A percentile compares a stretch with the other conserved stretches of the same genome.
Conservation (phyloP, 2,329 filamentous ascomycete species). For the Fusarium temperatum region DNA sequence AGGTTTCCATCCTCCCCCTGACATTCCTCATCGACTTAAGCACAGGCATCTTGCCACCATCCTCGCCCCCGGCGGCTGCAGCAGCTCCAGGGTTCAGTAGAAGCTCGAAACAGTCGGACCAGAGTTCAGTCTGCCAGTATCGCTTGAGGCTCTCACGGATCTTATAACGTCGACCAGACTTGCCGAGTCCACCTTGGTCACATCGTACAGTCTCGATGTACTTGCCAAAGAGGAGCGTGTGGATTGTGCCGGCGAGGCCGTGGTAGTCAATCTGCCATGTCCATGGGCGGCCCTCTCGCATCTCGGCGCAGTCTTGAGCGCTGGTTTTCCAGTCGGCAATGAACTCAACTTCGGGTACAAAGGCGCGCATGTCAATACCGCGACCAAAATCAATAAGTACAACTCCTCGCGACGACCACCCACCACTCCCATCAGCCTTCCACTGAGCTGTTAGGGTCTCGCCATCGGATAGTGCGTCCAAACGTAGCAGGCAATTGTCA, state of each 20-base stretch:
- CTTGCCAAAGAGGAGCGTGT: constrained; percentile 90
- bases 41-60: constrained; percentile 75
- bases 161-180: constrained; percentile 73
- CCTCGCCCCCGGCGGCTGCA: constrained; percentile 71
- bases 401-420: constrained; percentile 84
- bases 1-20: constrained; percentile 83
- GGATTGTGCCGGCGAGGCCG: constrained; percentile 86
- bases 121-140: constrained; percentile 97
- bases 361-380: constrained; percentile 91
- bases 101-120: constrained; percentile 83
- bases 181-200: constrained; percentile 64
- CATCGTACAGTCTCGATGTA: constrained; percentile 84
- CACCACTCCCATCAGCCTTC: constrained; percentile 74
- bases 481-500: constrained; percentile 92
- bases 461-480: constrained; percentile 63
- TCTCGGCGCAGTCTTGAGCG: constrained; percentile 90
- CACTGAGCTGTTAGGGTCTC: constrained; percentile 70
- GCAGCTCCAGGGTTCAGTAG: constrained; percentile 82
- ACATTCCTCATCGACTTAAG: constrained; percentile 73
- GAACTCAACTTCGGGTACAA: constrained; percentile 78
- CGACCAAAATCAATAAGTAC: constrained; percentile 94
- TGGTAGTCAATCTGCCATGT: constrained; percentile 98
- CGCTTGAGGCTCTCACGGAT: constrained; percentile 87
- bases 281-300: constrained; percentile 93
- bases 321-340: constrained; percentile 95